These are phyloP conservation scores for Picochlorum sp. DNA, from an alignment of 139 green algal species.

Conservation along the genomic window DNA sequence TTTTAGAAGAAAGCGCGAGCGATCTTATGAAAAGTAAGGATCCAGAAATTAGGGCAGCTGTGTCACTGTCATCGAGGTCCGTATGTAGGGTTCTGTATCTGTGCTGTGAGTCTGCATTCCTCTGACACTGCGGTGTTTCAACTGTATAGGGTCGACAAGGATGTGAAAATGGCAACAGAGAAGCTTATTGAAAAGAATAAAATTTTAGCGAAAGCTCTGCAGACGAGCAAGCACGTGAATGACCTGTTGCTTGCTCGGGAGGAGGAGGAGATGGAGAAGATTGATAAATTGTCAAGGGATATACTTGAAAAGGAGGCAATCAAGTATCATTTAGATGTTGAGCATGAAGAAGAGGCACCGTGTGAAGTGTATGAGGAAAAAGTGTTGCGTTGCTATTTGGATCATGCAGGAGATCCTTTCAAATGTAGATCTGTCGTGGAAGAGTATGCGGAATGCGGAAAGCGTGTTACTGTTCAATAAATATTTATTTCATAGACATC, in stretches of 20 bases:
- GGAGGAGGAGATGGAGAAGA: slow-evolving; percentile 29
- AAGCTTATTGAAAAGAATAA: slow-evolving; percentile 4
- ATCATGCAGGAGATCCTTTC: slow-evolving; percentile 9
- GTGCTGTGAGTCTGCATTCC: no score
- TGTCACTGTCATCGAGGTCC: no score
- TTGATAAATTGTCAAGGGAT: slow-evolving; percentile 30
- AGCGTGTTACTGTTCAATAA: background rate
- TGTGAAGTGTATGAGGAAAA: background rate
- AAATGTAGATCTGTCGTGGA: slow-evolving; percentile 16
- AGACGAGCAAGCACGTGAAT: slow-evolving; percentile 28
- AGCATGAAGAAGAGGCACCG: slow-evolving; percentile 7
- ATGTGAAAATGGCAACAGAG: background rate
- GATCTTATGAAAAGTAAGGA: no score
- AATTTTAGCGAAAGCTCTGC: slow-evolving; percentile 16
- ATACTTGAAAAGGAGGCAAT: slow-evolving; percentile 32
- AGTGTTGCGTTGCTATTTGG: slow-evolving; percentile 17
- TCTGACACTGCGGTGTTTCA: background rate
- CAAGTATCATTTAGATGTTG: slow-evolving; percentile 8
- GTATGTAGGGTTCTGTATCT: no score
- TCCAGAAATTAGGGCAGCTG: no score
- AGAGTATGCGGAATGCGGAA: slow-evolving; percentile 21
- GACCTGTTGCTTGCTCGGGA: slow-evolving; percentile 42
- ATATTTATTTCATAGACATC: background rate
- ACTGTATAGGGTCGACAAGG: background rate
- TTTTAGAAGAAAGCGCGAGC: no score